Base-by-base conservation (phyloP, 2,329 filamentous ascomycete species). In the Pseudogymnoascus sp. region DNA sequence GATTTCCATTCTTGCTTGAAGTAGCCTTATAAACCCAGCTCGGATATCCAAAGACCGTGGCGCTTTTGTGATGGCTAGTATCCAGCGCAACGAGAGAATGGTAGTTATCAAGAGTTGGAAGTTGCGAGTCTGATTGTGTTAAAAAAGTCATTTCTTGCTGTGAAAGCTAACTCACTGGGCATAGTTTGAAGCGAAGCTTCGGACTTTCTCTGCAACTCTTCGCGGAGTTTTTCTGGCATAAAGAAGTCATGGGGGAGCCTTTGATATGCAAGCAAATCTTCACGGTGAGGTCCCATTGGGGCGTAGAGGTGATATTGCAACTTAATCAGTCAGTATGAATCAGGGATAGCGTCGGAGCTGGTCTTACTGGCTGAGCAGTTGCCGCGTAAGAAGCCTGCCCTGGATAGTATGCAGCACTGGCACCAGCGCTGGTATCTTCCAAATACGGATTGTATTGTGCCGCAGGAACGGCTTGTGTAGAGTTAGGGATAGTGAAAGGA, bases 11-110 rank as follows among this genome's bases (percentile, higher is more conserved):
- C 73, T 95, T 95, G 74, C 84, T 88, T 5, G 91, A 96, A 23
- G 88, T 87, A 7, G 93, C 93, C 77, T 97, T 97, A 79, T 97
- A 99, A 0, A 96, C 85, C 91, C 93, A 97, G 70, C 89, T 96
- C 5, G 88, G 86, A 71, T 91, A 96, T 29, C 92, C 91, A 75
- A 97, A 97, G 14, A 89, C 85, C 11, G 85, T 83, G 3, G 87
- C 84, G 68, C 88, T 91, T 74, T 91, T 93, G 68, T 92, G 85
- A 66, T 91, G 86, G 60, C 83, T 88, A 7, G 87, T 90, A 74
- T 97, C 93, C 47, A 99, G 79, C 3, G 93, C 91, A 7, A 97
- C 92, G 10, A 99, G 81, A 3, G 92, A 96, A 75, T 97, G 93
- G 73, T 95, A 97, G 70, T 92, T 88, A 71, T 96, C 91, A 62